Base-by-base conservation (phyloP, 306 rosid genomes). In the Gynostemma pentaphyllum region DNA sequence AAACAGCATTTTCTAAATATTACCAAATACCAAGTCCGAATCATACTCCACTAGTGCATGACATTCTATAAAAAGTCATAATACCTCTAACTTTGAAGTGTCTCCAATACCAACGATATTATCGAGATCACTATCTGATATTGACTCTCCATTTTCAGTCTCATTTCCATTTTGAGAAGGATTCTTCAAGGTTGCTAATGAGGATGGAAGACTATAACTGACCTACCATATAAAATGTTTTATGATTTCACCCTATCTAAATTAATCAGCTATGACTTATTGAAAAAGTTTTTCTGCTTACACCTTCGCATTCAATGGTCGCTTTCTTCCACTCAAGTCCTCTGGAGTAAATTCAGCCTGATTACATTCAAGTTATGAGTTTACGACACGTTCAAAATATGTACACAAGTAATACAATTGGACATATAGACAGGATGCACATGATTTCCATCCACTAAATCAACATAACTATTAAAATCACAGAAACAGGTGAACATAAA, bases 301-400 rank as follows among this genome's bases (percentile, higher is more conserved):
- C 74, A 87, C 96, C 95, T 62, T 81, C 34, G 62, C 75, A 46
- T 78, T 79, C 67, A 91, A 70, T 30, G 83, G 89, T 40, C 89
- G 95, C 75, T 91, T 91, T 73, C 82, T 82, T 29, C 91, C 79
- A 66, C 62, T 85, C 77, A 91, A 80, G 75, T 91, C 86, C 24
- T 69, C 71, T 1, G 95, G 96, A 77, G 97, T 87, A 57, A 87
- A 75, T 77, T 83, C 91, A 63, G 92, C 97, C 97, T 91, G 62
- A 45, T 21, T 39, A 8, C 32, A 50, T 36, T 66, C 30, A 23
- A 2, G 46, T 67, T n/a, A 42, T n/a, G n/a, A n/a, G n/a, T n/a
- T n/a, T n/a, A n/a, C n/a, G n/a, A n/a, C 26, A 39, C 39, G 22
- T 44, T 67, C 34, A 39, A 51, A 21, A 29, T 3, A 0, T 19